Conservation (phyloP, 257 asterid genomes). For the Jasminum sambac region DNA sequence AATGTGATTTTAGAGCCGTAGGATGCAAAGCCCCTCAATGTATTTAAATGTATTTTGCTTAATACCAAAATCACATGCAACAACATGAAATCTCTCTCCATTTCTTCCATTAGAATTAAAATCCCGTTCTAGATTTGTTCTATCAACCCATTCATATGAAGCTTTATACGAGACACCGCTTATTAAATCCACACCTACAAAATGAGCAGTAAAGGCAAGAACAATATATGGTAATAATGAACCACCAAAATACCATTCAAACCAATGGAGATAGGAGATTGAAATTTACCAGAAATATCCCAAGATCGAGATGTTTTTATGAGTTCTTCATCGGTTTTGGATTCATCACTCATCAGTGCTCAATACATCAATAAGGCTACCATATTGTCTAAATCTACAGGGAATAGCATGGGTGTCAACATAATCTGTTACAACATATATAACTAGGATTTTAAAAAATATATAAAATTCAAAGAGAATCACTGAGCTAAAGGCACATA, state of each 20-base stretch:
- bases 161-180: slow-evolving; percentile 80
- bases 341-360: slow-evolving; percentile 76
- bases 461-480: slow-evolving; percentile 25
- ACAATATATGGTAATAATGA: not conserved
- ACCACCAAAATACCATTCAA: slow-evolving; percentile 1
- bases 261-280: not conserved
- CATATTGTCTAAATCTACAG: slow-evolving; percentile 81
- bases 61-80: slow-evolving; percentile 97
- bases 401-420: slow-evolving; percentile 98
- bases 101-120: slow-evolving; percentile 52
- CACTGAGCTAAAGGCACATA: slow-evolving; percentile 4
- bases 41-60: slow-evolving; percentile 93
- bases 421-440: slow-evolving; percentile 60
- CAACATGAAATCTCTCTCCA: slow-evolving; percentile 56
- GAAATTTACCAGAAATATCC: slow-evolving; percentile 75
- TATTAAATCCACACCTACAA: slow-evolving; percentile 87
- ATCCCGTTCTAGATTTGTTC: slow-evolving; percentile 73
- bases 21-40: slow-evolving; percentile 85
- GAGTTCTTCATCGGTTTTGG: slow-evolving; percentile 80
- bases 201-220: slow-evolving; percentile 13
- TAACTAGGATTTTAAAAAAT: too few species aligned
- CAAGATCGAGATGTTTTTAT: slow-evolving; percentile 69
- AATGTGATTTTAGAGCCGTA: slow-evolving; percentile 91
- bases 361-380: slow-evolving; percentile 93
- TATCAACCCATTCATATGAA: slow-evolving; percentile 81